phyloP scores from a whole-genome alignment of 345 rosid genomes.

The Cardamine occulta region DNA sequence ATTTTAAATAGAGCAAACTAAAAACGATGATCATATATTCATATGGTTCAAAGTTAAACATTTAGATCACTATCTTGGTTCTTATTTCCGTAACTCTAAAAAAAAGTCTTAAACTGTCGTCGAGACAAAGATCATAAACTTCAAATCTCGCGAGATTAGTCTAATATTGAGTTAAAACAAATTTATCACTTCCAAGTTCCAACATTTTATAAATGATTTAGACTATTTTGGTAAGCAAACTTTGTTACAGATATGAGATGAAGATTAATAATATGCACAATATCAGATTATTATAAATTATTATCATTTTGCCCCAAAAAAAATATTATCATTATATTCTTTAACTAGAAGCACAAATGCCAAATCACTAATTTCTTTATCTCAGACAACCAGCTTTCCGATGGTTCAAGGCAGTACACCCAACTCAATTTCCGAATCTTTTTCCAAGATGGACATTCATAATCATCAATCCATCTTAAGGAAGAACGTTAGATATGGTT shows the following conservation, averaged over 20 bases:
- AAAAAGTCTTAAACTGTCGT: no score
- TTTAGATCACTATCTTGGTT: neutral
- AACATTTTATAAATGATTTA: no score
- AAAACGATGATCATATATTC: neutral
- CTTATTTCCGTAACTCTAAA: no score
- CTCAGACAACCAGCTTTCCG: neutral
- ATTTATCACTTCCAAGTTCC: no score
- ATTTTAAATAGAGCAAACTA: neutral
- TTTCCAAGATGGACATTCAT: neutral
- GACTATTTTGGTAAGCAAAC: neutral
- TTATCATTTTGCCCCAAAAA: no score
- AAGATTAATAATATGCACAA: no score
- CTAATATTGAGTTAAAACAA: neutral
- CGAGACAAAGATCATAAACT: no score
- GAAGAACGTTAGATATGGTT: neutral
- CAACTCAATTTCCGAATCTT: neutral
- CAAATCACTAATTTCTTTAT: no score
- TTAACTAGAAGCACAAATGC: no score
- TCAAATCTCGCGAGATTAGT: no score
- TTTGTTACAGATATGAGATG: neutral
- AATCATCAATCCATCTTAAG: neutral
- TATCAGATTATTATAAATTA: no score
- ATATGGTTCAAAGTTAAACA: neutral
- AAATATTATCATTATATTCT: no score
- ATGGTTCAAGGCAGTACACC: neutral